These are phyloP conservation scores for Aspergillus fijiensis DNA, from an alignment of 2,329 filamentous ascomycete species.

Conservation along the genomic window DNA sequence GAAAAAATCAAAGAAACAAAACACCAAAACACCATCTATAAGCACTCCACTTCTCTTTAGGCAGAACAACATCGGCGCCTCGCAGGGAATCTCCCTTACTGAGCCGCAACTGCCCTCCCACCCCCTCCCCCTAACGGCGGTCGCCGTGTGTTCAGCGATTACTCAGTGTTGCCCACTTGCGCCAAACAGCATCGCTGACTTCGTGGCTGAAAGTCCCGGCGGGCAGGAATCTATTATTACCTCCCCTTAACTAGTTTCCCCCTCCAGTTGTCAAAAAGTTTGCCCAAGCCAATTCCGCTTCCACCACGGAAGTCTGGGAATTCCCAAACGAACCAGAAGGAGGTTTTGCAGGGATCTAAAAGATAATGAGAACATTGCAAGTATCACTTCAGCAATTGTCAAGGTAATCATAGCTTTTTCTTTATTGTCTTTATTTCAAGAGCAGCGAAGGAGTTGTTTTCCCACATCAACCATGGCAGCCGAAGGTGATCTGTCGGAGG, in stretches of 20 bases:
- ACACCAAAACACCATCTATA: not conserved
- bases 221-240: not conserved
- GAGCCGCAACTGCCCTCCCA: not conserved
- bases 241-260: not conserved
- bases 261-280: not conserved
- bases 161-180: slow-evolving; percentile 1
- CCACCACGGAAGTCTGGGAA: not conserved
- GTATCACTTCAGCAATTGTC: slow-evolving; percentile 10
- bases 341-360: slow-evolving; percentile 6
- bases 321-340: not conserved
- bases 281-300: slow-evolving; percentile 1
- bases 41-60: slow-evolving; percentile 1
- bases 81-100: not conserved
- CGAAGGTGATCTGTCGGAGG: slow-evolving; percentile 37
- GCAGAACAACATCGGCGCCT: not conserved
- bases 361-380: slow-evolving; percentile 18
- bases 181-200: not conserved
- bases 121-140: not conserved
- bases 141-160: not conserved
- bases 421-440: not conserved
- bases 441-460: slow-evolving; percentile 1
- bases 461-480: slow-evolving; percentile 28
- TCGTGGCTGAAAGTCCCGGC: not conserved
- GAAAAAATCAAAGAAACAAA: not conserved
- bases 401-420: slow-evolving; percentile 4